These are phyloP conservation scores for Aspergillus puulaauensis DNA, from an alignment of 2,329 filamentous ascomycete genomes.

Conservation along the genomic window DNA sequence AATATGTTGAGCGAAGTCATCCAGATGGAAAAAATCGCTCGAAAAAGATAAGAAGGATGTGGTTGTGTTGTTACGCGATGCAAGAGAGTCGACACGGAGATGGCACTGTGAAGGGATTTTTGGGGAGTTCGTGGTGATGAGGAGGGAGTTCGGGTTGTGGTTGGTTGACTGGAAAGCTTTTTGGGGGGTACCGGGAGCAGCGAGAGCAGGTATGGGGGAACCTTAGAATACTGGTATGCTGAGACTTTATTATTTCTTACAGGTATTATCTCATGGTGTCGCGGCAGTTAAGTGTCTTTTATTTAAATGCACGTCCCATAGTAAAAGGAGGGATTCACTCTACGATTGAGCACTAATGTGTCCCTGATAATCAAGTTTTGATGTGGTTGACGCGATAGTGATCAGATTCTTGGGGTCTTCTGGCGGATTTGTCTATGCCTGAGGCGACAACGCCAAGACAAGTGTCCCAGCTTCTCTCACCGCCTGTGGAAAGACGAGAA, in stretches of 20 bases:
- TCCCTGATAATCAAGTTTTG: constrained; percentile 4
- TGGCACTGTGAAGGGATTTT: constrained; percentile 33
- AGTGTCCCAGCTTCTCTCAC: constrained; percentile 5
- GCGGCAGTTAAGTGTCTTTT: neutral
- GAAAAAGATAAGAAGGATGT: constrained; percentile 44
- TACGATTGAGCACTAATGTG: neutral
- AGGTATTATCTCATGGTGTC: neutral
- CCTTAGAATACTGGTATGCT: constrained; percentile 1
- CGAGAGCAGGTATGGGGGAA: constrained; percentile 11
- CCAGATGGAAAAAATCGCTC: constrained; percentile 46
- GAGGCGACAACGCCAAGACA: neutral
- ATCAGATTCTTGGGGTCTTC: neutral
- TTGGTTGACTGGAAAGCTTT: constrained; percentile 21
- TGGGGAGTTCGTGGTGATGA: constrained; percentile 27
- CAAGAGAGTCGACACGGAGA: constrained; percentile 29
- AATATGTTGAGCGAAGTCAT: constrained; percentile 41
- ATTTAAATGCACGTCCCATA: neutral
- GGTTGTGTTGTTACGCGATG: constrained; percentile 41
- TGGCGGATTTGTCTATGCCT: neutral
- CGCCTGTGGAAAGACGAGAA: constrained; percentile 11
- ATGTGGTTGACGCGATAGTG: constrained; percentile 5
- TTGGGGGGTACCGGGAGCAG: constrained; percentile 18
- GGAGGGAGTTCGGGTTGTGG: constrained; percentile 18
- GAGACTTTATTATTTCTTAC: neutral
- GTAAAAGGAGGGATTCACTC: neutral